Evolutionary conservation across 1,284 basidiomycete species (phyloP).

Genomic region (Ustilago hordei): DNA sequence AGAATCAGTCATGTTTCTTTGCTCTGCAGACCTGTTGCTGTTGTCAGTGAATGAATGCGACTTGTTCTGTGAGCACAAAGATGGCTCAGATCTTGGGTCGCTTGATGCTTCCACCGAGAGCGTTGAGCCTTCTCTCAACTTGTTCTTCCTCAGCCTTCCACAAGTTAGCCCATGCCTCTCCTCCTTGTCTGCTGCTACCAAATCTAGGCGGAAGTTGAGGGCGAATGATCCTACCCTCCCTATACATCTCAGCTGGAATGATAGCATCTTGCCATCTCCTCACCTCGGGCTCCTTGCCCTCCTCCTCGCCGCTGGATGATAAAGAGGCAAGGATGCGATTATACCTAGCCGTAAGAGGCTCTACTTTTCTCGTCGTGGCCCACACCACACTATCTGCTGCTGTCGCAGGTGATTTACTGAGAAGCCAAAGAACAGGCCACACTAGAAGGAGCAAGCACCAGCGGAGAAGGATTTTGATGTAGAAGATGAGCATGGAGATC

Average conservation of each 20-base stretch:
- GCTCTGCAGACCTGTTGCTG: not conserved
- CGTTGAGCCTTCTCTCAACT: constrained; percentile 24
- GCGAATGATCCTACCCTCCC: constrained; percentile 38
- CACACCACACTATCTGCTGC: constrained; percentile 54
- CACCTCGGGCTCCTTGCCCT: not conserved
- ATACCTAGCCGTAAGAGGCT: constrained; percentile 18
- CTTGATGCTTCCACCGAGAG: constrained; percentile 27
- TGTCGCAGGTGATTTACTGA: constrained; percentile 46
- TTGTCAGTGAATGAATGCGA: not conserved
- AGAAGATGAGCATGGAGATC: not conserved
- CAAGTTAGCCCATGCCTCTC: constrained; percentile 14
- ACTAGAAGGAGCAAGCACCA: constrained; percentile 23
- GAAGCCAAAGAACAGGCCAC: constrained; percentile 53
- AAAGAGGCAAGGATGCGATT: constrained; percentile 9
- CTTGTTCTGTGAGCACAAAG: not conserved
- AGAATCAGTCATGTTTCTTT: constrained; percentile 1
- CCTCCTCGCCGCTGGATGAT: not conserved
- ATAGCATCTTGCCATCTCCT: constrained; percentile 22
- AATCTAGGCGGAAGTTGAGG: constrained; percentile 26
- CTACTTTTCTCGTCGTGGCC: constrained; percentile 40
- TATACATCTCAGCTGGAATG: constrained; percentile 33
- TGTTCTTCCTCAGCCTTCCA: constrained; percentile 33
- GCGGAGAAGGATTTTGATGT: constrained; percentile 10
- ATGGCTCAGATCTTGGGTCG: constrained; percentile 22
- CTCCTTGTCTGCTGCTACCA: not conserved